phyloP scores from a whole-genome alignment of 768 basidiomycete species.

The Suillus luteus region DNA sequence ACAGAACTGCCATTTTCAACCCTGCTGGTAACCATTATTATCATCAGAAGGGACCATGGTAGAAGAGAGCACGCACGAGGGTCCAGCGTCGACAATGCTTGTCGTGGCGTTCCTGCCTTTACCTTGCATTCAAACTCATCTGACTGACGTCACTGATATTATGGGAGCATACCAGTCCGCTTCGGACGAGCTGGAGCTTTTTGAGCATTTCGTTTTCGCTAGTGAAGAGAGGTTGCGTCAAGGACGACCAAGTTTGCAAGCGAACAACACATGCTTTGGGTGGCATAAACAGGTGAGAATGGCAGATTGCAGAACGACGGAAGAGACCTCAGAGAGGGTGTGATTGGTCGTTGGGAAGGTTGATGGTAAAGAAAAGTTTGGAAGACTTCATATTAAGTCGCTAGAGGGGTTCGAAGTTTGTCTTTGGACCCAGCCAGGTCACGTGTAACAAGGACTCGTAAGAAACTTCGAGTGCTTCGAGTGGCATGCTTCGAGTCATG shows the following conservation, averaged over 20 bases:
- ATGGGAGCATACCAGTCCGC: conserved; percentile 30
- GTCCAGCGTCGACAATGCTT: conserved; percentile 13
- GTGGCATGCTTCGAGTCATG: no score
- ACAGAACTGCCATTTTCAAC: conserved; percentile 21
- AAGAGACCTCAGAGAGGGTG: background rate
- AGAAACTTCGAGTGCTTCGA: no score
- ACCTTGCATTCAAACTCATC: conserved; percentile 15
- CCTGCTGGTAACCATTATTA: conserved; percentile 24
- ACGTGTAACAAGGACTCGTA: no score
- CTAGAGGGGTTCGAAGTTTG: background rate
- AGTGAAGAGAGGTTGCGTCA: conserved; percentile 17
- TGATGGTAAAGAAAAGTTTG: background rate
- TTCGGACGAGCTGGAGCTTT: conserved; percentile 44
- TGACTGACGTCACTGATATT: conserved; percentile 19
- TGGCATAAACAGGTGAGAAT: conserved; percentile 30
- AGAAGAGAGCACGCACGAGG: conserved; percentile 27
- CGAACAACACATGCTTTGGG: conserved; percentile 33
- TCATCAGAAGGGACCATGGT: conserved; percentile 17
- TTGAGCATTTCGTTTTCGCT: conserved; percentile 59
- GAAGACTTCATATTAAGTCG: background rate
- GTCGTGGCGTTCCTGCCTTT: conserved; percentile 17
- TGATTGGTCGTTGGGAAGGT: background rate
- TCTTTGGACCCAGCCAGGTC: no score
- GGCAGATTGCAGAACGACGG: background rate
- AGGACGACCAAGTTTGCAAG: conserved; percentile 21